phyloP scores from a whole-genome alignment of 176 grass and related monocot genomes.

The Oryza australiensis region DNA sequence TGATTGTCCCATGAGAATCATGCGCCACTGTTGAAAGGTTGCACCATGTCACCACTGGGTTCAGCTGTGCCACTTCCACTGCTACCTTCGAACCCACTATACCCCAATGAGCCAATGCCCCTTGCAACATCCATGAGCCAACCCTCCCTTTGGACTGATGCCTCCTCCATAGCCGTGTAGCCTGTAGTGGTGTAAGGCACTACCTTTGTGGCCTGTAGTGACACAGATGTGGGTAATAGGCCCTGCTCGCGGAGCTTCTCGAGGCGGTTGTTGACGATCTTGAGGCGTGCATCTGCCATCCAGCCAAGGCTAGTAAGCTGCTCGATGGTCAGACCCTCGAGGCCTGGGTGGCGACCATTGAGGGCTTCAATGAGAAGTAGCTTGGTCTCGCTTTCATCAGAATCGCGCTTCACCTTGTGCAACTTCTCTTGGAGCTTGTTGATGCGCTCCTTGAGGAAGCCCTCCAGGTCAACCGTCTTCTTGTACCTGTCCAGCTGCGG shows the following conservation, averaged over 20 bases:
- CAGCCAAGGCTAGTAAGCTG: constrained; percentile 7
- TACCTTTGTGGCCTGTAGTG: no score
- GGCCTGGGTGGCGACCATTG: background rate
- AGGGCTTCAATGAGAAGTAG: constrained; percentile 41
- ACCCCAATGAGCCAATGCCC: background rate
- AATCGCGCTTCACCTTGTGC: constrained; percentile 23
- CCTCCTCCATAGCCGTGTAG: background rate
- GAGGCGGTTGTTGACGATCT: background rate
- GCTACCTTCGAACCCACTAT: no score
- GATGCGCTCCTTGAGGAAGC: constrained; percentile 30
- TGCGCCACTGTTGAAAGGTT: background rate
- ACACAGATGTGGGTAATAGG: no score
- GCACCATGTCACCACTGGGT: no score
- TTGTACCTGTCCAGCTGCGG: constrained; percentile 40
- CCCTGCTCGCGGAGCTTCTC: background rate
- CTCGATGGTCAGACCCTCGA: background rate
- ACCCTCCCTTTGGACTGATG: background rate
- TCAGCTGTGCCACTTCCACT: no score
- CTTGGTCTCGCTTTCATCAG: constrained; percentile 13
- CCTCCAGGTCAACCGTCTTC: constrained; percentile 49
- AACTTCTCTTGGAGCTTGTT: constrained; percentile 42
- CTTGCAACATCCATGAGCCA: constrained; percentile 11
- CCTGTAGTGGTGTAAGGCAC: background rate
- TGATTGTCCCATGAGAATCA: background rate
- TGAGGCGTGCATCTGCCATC: background rate